These are phyloP conservation scores for Venustampulla echinocandica DNA, from an alignment of 495 filamentous ascomycete genomes.

Conservation along the genomic window DNA sequence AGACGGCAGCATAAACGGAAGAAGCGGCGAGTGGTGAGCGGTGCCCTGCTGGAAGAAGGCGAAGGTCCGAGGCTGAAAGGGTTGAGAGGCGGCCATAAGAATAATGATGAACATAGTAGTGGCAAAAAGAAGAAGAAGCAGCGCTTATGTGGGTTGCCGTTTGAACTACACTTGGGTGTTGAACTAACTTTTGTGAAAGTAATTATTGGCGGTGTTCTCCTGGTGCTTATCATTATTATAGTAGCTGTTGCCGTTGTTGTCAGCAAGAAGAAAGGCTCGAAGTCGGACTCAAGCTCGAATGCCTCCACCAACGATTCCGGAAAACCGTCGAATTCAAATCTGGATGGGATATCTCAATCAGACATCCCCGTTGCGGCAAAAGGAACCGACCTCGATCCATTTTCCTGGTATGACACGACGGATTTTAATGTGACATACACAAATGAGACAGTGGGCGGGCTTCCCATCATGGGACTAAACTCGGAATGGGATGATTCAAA, in stretches of 20 bases:
- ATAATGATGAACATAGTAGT: constrained; percentile 18
- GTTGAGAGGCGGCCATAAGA: constrained; percentile 18
- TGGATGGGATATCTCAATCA: constrained; percentile 48
- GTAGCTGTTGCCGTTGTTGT: constrained; percentile 66
- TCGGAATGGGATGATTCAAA: constrained; percentile 79
- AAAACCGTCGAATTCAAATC: constrained; percentile 45
- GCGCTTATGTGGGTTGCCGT: constrained; percentile 36
- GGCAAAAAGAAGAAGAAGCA: constrained; percentile 31
- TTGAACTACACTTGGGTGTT: neutral
- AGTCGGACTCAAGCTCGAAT: constrained; percentile 15
- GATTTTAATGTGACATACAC: constrained; percentile 97
- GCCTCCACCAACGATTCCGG: constrained; percentile 21
- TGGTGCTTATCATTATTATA: constrained; percentile 59
- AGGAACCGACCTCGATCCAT: constrained; percentile 80
- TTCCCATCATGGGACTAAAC: constrained; percentile 84
- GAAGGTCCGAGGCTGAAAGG: constrained; percentile 23
- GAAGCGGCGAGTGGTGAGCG: constrained; percentile 55
- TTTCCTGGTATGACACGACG: constrained; percentile 82
- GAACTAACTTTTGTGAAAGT: constrained; percentile 28
- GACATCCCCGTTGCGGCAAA: constrained; percentile 59
- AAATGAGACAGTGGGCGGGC: constrained; percentile 68
- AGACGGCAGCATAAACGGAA: constrained; percentile 29
- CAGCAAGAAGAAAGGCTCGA: constrained; percentile 50
- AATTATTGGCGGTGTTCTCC: constrained; percentile 41
- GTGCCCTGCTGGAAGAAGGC: constrained; percentile 61